Conservation (phyloP, 257 asterid species). For the Scutellaria baicalensis region DNA sequence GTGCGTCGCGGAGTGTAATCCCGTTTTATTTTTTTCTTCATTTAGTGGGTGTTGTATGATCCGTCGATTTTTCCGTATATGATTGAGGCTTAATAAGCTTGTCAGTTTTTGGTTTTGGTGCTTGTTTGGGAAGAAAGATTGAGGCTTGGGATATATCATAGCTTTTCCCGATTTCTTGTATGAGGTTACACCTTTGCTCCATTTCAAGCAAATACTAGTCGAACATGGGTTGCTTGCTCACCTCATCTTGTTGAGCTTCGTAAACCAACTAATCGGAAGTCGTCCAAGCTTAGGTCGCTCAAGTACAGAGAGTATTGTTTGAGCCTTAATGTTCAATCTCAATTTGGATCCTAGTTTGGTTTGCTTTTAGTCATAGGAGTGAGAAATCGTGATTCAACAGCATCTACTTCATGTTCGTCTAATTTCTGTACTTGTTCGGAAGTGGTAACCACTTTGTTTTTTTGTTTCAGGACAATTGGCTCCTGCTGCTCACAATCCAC, state of each 20-base stretch:
- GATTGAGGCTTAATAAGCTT: not conserved
- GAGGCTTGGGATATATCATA: not conserved
- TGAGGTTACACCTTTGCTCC: not conserved
- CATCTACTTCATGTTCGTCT: not conserved
- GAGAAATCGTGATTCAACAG: not conserved
- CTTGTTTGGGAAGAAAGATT: not conserved
- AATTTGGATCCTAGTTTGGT: not conserved
- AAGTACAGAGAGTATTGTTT: not conserved
- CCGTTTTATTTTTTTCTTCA: not conserved
- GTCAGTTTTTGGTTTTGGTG: not conserved
- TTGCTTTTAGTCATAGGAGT: not conserved
- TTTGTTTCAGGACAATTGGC: slow-evolving; percentile 35
- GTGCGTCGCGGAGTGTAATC: slow-evolving; percentile 10
- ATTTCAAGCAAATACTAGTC: not conserved
- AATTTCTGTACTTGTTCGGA: not conserved
- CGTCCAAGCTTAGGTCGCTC: not conserved
- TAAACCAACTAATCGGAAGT: not conserved
- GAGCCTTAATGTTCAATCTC: not conserved
- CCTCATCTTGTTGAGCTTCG: not conserved
- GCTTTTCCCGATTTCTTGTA: not conserved
- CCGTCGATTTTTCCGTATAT: not conserved
- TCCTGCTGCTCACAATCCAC: slow-evolving; percentile 26
- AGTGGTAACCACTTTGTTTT: not conserved
- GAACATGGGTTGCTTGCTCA: not conserved
- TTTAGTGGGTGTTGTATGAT: not conserved